Evolutionary conservation across 352 stramenopile species (phyloP).

Genomic region (Globisporangium emineosum): DNA sequence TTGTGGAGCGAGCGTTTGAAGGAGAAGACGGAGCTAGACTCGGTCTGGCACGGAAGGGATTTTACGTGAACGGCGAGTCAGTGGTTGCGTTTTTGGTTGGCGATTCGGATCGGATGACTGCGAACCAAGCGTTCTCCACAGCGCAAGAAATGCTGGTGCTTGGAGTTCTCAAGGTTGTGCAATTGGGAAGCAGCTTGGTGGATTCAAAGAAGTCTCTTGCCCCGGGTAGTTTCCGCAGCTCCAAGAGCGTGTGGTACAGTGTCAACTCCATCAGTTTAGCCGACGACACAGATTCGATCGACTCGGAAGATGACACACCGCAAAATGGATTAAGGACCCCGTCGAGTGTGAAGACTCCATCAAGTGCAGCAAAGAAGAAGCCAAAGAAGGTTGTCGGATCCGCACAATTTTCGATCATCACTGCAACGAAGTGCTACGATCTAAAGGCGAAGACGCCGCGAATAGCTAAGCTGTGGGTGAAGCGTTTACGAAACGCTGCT

Average conservation of each 20-base stretch:
- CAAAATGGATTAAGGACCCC: constrained; percentile 19
- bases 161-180: constrained; percentile 54
- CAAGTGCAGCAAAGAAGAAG: constrained; percentile 17
- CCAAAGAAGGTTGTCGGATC: constrained; percentile 30
- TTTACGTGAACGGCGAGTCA: constrained; percentile 77
- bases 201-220: constrained; percentile 21
- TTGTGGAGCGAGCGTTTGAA: constrained; percentile 40
- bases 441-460: constrained; percentile 77
- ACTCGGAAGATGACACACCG: constrained; percentile 54
- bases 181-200: constrained; percentile 10
- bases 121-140: constrained; percentile 60
- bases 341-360: constrained; percentile 24
- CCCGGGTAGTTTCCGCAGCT: constrained; percentile 63
- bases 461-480: constrained; percentile 68
- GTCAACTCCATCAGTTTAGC: constrained; percentile 75
- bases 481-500: constrained; percentile 60
- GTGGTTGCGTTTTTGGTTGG: constrained; percentile 74
- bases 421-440: constrained; percentile 81
- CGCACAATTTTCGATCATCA: constrained; percentile 87
- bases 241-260: constrained; percentile 76
- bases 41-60: constrained; percentile 47
- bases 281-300: constrained; percentile 68
- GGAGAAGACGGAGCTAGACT: constrained; percentile 24
- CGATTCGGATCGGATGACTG: constrained; percentile 51
- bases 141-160: constrained; percentile 78